A percentile compares a stretch with the other conserved stretches of the same genome.
phyloP scores from a whole-genome alignment of 2,329 filamentous ascomycete species.

The Pseudogymnoascus pannorum region DNA sequence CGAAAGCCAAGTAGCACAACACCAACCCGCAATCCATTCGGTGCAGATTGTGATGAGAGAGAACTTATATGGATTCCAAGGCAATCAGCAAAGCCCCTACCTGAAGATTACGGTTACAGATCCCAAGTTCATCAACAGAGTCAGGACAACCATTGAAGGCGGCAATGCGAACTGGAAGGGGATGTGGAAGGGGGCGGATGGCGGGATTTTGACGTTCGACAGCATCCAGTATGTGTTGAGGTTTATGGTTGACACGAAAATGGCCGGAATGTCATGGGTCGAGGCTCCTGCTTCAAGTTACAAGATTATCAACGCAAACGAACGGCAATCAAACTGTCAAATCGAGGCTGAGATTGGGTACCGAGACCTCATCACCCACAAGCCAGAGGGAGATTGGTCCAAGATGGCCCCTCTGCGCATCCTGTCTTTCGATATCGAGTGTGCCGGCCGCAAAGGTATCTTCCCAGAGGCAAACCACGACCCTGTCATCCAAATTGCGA shows the following conservation, averaged over 20 bases:
- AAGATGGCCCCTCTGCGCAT: conserved; percentile 95
- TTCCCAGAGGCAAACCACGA: conserved; percentile 90
- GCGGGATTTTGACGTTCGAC: conserved; percentile 83
- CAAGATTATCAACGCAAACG: conserved; percentile 55
- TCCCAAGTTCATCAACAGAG: conserved; percentile 70
- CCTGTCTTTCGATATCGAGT: conserved; percentile 97
- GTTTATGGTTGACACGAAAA: conserved; percentile 96
- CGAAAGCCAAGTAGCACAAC: conserved; percentile 68
- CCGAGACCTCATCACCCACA: conserved; percentile 74
- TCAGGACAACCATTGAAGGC: conserved; percentile 68
- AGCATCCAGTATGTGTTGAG: conserved; percentile 90
- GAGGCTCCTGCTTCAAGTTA: conserved; percentile 72
- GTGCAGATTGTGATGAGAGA: conserved; percentile 78
- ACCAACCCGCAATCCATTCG: conserved; percentile 67
- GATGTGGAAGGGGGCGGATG: conserved; percentile 67
- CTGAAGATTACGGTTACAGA: conserved; percentile 90
- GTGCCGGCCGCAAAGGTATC: conserved; percentile 92
- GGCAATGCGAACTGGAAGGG: conserved; percentile 82
- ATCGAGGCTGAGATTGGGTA: conserved; percentile 88
- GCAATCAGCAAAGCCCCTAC: conserved; percentile 85
- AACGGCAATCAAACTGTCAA: conserved; percentile 86
- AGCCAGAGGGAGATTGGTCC: conserved; percentile 87
- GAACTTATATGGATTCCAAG: conserved; percentile 90
- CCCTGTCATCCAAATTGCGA: conserved; percentile 96
- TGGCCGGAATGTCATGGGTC: conserved; percentile 96